Evolutionary conservation across 306 rosid species (phyloP), one percentile per base, ranked within the genome.

Genomic region (Benincasa hispida): DNA sequence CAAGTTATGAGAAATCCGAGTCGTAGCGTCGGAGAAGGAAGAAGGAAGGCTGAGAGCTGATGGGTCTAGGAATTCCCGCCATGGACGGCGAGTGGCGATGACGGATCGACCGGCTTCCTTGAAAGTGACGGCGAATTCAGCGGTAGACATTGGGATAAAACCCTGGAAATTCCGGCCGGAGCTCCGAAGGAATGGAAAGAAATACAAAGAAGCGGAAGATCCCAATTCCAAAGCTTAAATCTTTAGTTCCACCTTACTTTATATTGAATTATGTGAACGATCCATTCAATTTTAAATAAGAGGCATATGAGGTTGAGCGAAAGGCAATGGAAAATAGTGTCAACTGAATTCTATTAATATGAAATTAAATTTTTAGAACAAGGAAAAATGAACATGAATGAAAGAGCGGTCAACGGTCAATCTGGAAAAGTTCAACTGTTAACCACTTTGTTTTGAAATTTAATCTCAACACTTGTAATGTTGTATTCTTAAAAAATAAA

Each of bases 81-180:
- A 89, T 5, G 93, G 86, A 3, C 85, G 91, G 67, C 87, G 87
- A 45, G 89, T 75, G 28, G 89, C 76, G 70, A 84, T 80, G 28
- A 84, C 77, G 6, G 83, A 72, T 42, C 69, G 82, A 14, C 83
- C 76, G 10, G 89, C 75, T 51, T 77, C 66, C 80, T 66, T 78
- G 76, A 78, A 67, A 24, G 57, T 41, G 55, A 41, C 47, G 30
- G 75, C 80, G 42, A 78, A 78, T 78, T 48, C 80, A 34, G 62
- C 12, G 66, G 75, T 22, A 17, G 80, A 65, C 80, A 78, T 78
- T 17, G 54, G 48, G 19, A 53, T 14, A 48, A 24, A 76, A 47
- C 2, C 50, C 72, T 60, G 14, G 15, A 53, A 76, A n/a, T 8
- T 76, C 41, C 42, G 21, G 35, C 62, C 65, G 45, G 67, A 34